Base-by-base conservation (phyloP, 2,329 filamentous ascomycete species). In the Fusarium torulosum region DNA sequence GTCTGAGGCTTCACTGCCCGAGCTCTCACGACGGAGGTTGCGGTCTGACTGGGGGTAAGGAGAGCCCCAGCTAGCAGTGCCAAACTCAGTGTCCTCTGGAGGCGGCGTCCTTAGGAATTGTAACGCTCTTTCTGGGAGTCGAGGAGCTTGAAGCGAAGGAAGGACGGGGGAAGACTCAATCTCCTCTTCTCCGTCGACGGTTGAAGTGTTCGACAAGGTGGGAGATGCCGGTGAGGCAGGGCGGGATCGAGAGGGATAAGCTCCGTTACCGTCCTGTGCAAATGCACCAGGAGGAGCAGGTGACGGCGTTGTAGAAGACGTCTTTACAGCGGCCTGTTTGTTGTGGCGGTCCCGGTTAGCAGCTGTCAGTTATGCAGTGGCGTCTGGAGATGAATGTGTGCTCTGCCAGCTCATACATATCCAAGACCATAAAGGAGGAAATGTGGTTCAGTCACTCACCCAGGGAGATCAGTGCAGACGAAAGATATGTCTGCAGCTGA, bases 11-110 rank as follows among this genome's bases (percentile, higher is more conserved):
- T 85, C 87, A 77, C 87, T 90, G 75, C 85, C 85, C 67, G 83
- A 81, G 71, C 86, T 88, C 64, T 82, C 79, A 53, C 79, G 79
- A 52, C 83, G 83, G 54, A 84, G 80, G 62, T 84, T 78, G 70
- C 77, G 78, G 58, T 86, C 90, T 38, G 90, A 86, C 64, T 85
- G 85, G 55, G 91, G 90, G 80, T 97, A 97, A 21, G 94, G 94
- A 53, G 94, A 97, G 57, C 94, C 94, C 94, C 94, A 97, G 77
- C 91, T 94, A 47, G 93, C 91, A 45, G 93, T 96, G 63, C 85
- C 84, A 77, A 86, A 88, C 59, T 78, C 79, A 41, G 74, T 75
- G 50, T 82, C 80, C 68, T 79, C 78, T 49, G 71, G 67, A 69
- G 83, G 81, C 43, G 86, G 85, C n/a, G 84, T 87, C 75, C 84